Base-by-base conservation (phyloP, 2,329 filamentous ascomycete species). In the Talaromyces sp. region DNA sequence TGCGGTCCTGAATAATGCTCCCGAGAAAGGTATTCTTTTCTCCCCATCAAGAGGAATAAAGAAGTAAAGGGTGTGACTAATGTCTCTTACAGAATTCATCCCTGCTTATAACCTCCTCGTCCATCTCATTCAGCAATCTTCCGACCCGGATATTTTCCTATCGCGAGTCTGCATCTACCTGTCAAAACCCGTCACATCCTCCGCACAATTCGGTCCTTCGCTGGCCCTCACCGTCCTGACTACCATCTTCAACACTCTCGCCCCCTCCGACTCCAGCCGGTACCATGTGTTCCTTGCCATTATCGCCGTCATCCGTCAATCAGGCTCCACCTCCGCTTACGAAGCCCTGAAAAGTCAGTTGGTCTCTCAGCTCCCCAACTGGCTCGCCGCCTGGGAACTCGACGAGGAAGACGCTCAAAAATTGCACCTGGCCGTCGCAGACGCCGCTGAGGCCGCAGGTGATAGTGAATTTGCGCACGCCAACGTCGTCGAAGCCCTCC, bases 71-170 rank as follows among this genome's bases (percentile, higher is more conserved):
- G 18, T n/a, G 1, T 31, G 14, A 64, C 62, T 63, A 42, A 63
- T 40, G 23, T 23, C 14, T 14, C 21, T 64, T 64, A 67, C 73
- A 88, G 93, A 98, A 79, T 95, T 97, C 77, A 93, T 92, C 65
- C 89, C 93, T 64, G 92, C 93, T 65, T 97, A 97, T 82, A 98
- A 99, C 81, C 89, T 98, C 70, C 88, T 99, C 76, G 88, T 98
- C 74, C 91, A 97, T 82, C 88, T 99, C 65, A 87, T 96, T 69
- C 84, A 92, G 72, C 91, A 96, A 80, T 91, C 92, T 64, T 86
- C 90, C 71, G 91, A 93, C 70, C 86, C 90, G 69, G 89, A 92
- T 78, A 91, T 90, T 79, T 90, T 95, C 81, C 88, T 99, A 68
- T 90, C 91, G 64, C 85, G 86, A 71, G 88, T 99, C 72, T 98